Evolutionary conservation across 192 early-diverging fungal genomes (phyloP).

Genomic region (Gamsiella multidivaricata): DNA sequence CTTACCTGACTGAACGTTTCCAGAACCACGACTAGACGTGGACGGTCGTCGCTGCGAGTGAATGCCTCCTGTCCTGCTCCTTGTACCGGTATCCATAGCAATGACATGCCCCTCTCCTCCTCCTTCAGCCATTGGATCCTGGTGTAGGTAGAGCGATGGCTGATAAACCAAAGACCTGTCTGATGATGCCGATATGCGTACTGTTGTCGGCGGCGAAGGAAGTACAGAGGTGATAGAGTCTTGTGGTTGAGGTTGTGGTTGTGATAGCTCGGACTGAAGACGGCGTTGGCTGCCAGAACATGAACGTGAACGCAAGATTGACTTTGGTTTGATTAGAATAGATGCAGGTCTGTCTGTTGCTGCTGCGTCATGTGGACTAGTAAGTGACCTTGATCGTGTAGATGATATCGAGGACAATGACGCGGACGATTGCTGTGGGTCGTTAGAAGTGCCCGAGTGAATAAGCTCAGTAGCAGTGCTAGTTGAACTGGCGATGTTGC

Average conservation of each 20-base stretch:
- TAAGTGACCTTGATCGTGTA: not conserved
- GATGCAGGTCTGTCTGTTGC: conserved; percentile 17
- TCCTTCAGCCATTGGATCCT: conserved; percentile 37
- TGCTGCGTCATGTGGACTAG: conserved; percentile 5
- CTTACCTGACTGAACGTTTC: conserved; percentile 1
- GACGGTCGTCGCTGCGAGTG: conserved; percentile 5
- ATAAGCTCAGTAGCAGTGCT: not conserved
- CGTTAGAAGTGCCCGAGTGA: no score
- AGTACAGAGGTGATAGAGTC: conserved; percentile 9
- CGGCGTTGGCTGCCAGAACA: conserved; percentile 18
- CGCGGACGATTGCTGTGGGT: not conserved
- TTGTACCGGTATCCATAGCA: not conserved
- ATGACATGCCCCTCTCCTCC: not conserved
- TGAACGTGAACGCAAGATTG: conserved; percentile 29
- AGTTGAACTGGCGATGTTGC: conserved; percentile 1
- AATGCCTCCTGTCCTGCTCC: not conserved
- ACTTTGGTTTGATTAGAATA: conserved; percentile 36
- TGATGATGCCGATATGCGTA: conserved; percentile 8
- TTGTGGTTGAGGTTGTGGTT: not conserved
- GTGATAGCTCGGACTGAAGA: not conserved
- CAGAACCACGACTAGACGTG: not conserved
- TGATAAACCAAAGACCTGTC: conserved; percentile 9
- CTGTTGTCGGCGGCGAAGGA: conserved; percentile 2
- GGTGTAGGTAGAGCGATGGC: conserved; percentile 29
- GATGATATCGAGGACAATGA: not conserved